phyloP scores from a whole-genome alignment of 2,329 filamentous ascomycete genomes.

The Lecanicillium sp. region DNA sequence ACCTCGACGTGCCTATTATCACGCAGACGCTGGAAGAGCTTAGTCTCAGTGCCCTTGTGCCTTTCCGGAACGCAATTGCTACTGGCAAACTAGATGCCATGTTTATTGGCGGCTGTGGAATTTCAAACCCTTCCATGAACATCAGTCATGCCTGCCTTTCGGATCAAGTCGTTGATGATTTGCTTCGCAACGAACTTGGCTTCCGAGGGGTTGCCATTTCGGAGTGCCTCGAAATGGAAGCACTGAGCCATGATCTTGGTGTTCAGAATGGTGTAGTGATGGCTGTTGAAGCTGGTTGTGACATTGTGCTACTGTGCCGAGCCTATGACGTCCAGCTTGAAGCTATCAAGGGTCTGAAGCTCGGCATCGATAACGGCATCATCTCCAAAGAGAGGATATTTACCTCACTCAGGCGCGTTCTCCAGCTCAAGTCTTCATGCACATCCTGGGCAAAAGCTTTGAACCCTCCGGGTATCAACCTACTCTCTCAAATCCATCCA shows the following conservation, averaged over 20 bases:
- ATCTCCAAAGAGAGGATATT: conserved; percentile 73
- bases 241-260: conserved; percentile 90
- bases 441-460: conserved; percentile 88
- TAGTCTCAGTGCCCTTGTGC: conserved; percentile 82
- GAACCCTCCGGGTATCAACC: conserved; percentile 71
- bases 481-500: conserved; percentile 73
- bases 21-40: conserved; percentile 90
- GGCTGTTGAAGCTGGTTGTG: conserved; percentile 94
- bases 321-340: conserved; percentile 85
- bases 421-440: conserved; percentile 74
- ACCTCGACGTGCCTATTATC: conserved; percentile 87
- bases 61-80: conserved; percentile 82
- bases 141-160: conserved; percentile 93
- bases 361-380: conserved; percentile 84
- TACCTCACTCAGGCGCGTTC: conserved; percentile 69
- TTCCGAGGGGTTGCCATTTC: conserved; percentile 92
- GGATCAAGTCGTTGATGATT: conserved; percentile 84
- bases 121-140: conserved; percentile 84
- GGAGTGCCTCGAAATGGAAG: conserved; percentile 95
- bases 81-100: conserved; percentile 80
- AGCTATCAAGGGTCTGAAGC: conserved; percentile 79
- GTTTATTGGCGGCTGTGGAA: conserved; percentile 92
- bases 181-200: conserved; percentile 78
- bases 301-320: conserved; percentile 80
- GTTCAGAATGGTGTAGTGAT: conserved; percentile 94